Conservation (phyloP, 352 stramenopile species). For the Phytophthora multivora region DNA sequence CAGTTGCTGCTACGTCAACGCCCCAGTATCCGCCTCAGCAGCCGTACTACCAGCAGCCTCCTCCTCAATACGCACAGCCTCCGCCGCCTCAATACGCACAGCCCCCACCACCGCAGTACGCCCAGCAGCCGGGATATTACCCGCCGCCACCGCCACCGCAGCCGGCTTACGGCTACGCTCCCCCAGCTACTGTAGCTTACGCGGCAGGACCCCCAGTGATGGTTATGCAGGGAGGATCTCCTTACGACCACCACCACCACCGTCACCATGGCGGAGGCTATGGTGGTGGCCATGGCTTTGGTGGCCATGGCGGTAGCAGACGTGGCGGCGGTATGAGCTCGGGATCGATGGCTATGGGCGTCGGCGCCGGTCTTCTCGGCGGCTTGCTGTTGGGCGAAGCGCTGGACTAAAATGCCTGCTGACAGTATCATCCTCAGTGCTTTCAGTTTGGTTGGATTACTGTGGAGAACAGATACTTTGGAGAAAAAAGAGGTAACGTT, state of each 20-base stretch:
- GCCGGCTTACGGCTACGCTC: conserved; percentile 33
- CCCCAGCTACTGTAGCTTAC: conserved; percentile 37
- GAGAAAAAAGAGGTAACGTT: conserved; percentile 21
- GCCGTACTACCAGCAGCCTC: conserved; percentile 46
- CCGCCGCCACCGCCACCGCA: conserved; percentile 26
- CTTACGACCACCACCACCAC: conserved; percentile 36
- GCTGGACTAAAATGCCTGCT: conserved; percentile 37
- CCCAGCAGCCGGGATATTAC: conserved; percentile 43
- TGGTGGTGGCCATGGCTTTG: conserved; percentile 16
- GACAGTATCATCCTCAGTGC: too few species aligned
- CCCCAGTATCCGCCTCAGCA: conserved; percentile 33
- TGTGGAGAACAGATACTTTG: conserved; percentile 2
- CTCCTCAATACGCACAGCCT: conserved; percentile 35
- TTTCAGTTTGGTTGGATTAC: not conserved
- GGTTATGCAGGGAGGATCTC: conserved; percentile 26
- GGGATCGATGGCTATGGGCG: conserved; percentile 63
- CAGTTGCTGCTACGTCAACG: conserved; percentile 25
- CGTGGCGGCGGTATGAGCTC: conserved; percentile 36
- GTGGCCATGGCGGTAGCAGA: conserved; percentile 14
- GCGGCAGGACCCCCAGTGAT: conserved; percentile 38
- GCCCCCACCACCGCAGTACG: conserved; percentile 31
- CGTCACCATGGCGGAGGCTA: conserved; percentile 35
- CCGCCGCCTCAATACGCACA: conserved; percentile 36
- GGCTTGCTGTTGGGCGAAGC: conserved; percentile 78
- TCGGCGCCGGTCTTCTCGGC: conserved; percentile 74